phyloP scores from a whole-genome alignment of 805 yeast genomes.

The Metschnikowia reukaufii region DNA sequence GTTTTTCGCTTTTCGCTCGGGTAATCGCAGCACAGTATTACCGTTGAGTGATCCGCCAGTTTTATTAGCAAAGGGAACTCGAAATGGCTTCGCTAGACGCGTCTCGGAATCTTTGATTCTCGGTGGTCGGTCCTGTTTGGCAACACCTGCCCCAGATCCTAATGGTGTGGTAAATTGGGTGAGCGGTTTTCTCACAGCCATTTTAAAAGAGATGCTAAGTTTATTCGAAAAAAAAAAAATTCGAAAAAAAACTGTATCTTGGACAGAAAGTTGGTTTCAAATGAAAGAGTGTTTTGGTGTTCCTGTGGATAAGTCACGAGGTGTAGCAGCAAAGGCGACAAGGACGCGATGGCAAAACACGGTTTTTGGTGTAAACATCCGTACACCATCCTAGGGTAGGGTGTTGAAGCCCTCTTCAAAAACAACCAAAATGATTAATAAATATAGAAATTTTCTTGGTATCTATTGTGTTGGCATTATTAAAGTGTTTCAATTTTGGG shows the following conservation, averaged over 20 bases:
- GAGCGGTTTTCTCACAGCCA: slow-evolving; percentile 35
- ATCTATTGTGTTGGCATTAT: no score
- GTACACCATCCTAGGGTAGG: slow-evolving; percentile 4
- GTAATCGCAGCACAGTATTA: slow-evolving; percentile 10
- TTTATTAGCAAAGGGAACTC: slow-evolving; percentile 52
- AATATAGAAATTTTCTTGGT: neutral
- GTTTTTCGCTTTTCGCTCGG: slow-evolving; percentile 30
- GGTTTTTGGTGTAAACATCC: neutral
- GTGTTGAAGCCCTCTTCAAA: neutral
- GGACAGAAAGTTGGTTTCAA: neutral
- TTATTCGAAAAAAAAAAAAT: neutral
- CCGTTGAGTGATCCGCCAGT: slow-evolving; percentile 8
- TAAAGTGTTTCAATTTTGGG: no score
- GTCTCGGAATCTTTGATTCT: slow-evolving; percentile 51
- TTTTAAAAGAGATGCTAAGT: slow-evolving; percentile 18
- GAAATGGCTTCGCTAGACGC: slow-evolving; percentile 65
- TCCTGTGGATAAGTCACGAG: slow-evolving; percentile 7
- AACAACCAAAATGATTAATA: no score
- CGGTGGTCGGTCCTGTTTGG: slow-evolving; percentile 55
- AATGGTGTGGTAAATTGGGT: slow-evolving; percentile 45
- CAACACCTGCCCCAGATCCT: slow-evolving; percentile 71
- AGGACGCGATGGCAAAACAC: slow-evolving; percentile 9
- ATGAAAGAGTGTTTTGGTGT: slow-evolving; percentile 5
- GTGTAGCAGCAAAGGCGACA: neutral
- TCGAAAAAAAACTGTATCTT: neutral